Conservation (phyloP, 1,284 basidiomycete species). For the Schizophyllum amplum region DNA sequence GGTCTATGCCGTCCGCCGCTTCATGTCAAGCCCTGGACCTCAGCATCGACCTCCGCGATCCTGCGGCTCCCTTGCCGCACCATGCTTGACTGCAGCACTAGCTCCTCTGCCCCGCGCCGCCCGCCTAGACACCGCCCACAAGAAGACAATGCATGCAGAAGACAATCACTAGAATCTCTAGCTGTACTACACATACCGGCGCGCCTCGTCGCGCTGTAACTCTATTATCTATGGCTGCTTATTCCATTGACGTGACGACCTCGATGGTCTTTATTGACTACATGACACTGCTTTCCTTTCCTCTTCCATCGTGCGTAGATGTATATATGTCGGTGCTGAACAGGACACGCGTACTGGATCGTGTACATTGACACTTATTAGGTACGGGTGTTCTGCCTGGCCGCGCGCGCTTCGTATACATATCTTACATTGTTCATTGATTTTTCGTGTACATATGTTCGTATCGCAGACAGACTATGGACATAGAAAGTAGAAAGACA, state of each 20-base stretch:
- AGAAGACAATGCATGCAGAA: background rate
- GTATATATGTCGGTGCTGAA: background rate
- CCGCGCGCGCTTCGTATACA: background rate
- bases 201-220: background rate
- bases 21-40: background rate
- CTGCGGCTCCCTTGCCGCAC: background rate
- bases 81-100: background rate
- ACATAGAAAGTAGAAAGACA: background rate
- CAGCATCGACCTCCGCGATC: background rate
- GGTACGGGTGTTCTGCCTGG: background rate
- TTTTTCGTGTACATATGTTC: background rate
- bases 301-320: background rate
- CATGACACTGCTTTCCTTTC: background rate
- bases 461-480: background rate
- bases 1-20: background rate
- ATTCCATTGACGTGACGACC: background rate
- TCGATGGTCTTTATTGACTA: background rate
- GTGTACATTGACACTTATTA: background rate
- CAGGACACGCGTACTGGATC: background rate
- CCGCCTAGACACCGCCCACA: background rate
- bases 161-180: background rate
- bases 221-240: background rate
- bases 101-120: background rate
- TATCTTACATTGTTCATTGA: background rate
- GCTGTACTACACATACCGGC: background rate